Conservation (phyloP, 768 basidiomycete species). For the Xerocomellus amylosporus region DNA sequence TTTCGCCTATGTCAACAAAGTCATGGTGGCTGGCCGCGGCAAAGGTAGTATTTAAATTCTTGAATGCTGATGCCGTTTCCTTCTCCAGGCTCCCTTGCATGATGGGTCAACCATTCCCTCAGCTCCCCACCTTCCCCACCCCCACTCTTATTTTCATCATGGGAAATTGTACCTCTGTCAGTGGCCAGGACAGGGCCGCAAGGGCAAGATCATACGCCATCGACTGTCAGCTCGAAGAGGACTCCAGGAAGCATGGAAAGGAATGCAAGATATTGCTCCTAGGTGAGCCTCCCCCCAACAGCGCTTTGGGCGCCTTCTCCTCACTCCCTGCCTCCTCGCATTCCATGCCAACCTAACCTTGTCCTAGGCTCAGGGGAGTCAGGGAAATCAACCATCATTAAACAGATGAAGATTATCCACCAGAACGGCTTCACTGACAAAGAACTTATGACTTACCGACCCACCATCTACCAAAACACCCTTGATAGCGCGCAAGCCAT, state of each 20-base stretch:
- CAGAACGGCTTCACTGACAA: conserved; percentile 82
- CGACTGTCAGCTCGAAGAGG: conserved; percentile 84
- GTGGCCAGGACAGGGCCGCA: conserved; percentile 47
- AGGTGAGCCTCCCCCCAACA: conserved; percentile 50
- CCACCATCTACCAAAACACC: conserved; percentile 82
- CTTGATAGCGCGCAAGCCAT: conserved; percentile 87
- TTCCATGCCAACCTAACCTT: neutral
- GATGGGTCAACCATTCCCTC: neutral
- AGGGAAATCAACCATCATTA: conserved; percentile 94
- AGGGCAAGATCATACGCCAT: conserved; percentile 69
- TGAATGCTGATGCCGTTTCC: too few relatives aligned
- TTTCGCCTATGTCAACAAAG: too few relatives aligned
- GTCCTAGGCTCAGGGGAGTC: conserved; percentile 87
- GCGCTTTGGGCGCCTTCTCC: conserved; percentile 9
- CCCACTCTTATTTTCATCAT: conserved; percentile 34
- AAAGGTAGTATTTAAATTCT: too few relatives aligned
- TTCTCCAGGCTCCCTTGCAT: neutral
- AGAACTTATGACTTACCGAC: conserved; percentile 74
- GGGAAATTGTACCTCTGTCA: conserved; percentile 64
- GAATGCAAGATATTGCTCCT: conserved; percentile 92
- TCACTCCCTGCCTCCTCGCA: neutral
- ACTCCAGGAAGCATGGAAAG: conserved; percentile 72
- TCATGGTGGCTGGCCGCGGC: too few relatives aligned
- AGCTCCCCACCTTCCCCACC: neutral
- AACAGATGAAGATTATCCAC: conserved; percentile 99